Percentiles rank a stretch among this genome's conserved stretches.
Conservation (phyloP, 2,329 filamentous ascomycete species). For the Metarhizium humberi region DNA sequence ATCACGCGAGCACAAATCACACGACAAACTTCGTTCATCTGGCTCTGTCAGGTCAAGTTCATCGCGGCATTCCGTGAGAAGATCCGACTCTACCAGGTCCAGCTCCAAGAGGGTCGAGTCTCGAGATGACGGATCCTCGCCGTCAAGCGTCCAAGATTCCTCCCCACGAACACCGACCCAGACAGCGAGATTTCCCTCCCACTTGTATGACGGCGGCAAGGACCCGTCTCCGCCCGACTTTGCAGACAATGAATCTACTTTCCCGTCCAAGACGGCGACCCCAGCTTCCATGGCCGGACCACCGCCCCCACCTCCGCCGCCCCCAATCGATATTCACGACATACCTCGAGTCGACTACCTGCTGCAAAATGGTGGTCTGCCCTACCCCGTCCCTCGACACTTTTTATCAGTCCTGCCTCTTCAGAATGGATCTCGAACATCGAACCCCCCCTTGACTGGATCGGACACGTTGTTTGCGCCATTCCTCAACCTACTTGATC, state of each 20-base stretch:
- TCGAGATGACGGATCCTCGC: constrained; percentile 33
- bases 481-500: constrained; percentile 73
- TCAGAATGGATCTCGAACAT: constrained; percentile 46
- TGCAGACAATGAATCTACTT: constrained; percentile 21
- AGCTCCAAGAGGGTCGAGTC: constrained; percentile 25
- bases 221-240: constrained; percentile 22
- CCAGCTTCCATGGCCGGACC: constrained; percentile 20
- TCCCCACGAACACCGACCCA: constrained; percentile 55
- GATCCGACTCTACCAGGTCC: constrained; percentile 29
- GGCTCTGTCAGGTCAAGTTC: constrained; percentile 24
- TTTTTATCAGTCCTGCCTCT: constrained; percentile 58
- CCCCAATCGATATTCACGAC: constrained; percentile 62
- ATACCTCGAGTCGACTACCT: constrained; percentile 85
- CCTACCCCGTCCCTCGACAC: constrained; percentile 60
- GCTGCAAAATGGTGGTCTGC: constrained; percentile 76
- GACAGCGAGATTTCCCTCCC: constrained; percentile 39
- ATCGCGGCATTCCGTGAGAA: constrained; percentile 24
- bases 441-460: constrained; percentile 56
- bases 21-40: constrained; percentile 26
- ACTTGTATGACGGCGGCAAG: constrained; percentile 31
- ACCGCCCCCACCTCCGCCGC: constrained; percentile 45
- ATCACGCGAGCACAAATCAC: constrained; percentile 22
- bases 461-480: constrained; percentile 72
- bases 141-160: constrained; percentile 41
- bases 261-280: constrained; percentile 30